Percentiles rank a stretch among this genome's conserved stretches.
phyloP scores from a whole-genome alignment of 495 filamentous ascomycete genomes.

The Penicillium verhagenii region DNA sequence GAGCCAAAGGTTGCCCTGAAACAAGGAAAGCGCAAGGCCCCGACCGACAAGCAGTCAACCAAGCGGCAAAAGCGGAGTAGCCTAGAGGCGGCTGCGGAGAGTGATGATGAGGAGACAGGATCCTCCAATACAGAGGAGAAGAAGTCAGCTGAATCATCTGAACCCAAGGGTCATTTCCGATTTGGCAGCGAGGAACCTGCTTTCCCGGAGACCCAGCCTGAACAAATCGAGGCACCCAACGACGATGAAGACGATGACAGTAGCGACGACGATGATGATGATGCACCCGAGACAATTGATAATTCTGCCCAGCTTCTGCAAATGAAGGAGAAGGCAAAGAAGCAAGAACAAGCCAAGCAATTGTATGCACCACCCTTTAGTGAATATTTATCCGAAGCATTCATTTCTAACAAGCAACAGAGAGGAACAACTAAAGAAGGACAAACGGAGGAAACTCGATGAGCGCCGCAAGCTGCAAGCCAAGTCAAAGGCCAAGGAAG shows the following conservation, averaged over 20 bases:
- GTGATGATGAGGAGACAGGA: slow-evolving; percentile 7
- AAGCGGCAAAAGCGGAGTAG: slow-evolving; percentile 42
- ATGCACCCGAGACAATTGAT: slow-evolving; percentile 52
- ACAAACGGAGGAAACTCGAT: slow-evolving; percentile 51
- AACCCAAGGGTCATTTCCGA: slow-evolving; percentile 37
- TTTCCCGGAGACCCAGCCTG: slow-evolving; percentile 20
- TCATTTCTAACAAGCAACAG: slow-evolving; percentile 17
- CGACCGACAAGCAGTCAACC: slow-evolving; percentile 27
- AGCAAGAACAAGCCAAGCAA: slow-evolving; percentile 36
- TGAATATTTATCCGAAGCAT: not conserved
- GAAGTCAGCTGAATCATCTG: slow-evolving; percentile 15
- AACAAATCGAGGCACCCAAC: slow-evolving; percentile 21
- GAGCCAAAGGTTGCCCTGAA: slow-evolving; percentile 14
- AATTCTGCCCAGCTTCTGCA: slow-evolving; percentile 44
- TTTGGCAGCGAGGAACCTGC: slow-evolving; percentile 49
- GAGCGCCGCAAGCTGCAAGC: slow-evolving; percentile 48
- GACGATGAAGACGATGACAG: slow-evolving; percentile 33
- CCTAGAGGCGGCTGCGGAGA: slow-evolving; percentile 21
- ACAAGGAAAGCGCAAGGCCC: slow-evolving; percentile 40
- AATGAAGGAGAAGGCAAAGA: slow-evolving; percentile 43
- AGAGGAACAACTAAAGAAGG: slow-evolving; percentile 43
- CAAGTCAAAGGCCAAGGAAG: slow-evolving; percentile 39
- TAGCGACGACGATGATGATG: slow-evolving; percentile 43
- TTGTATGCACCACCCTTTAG: slow-evolving; percentile 25
- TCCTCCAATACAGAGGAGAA: slow-evolving; percentile 13